A percentile compares a stretch with the other conserved stretches of the same genome.
phyloP scores from a whole-genome alignment of 805 yeast species.

The Saturnispora gosingensis region DNA sequence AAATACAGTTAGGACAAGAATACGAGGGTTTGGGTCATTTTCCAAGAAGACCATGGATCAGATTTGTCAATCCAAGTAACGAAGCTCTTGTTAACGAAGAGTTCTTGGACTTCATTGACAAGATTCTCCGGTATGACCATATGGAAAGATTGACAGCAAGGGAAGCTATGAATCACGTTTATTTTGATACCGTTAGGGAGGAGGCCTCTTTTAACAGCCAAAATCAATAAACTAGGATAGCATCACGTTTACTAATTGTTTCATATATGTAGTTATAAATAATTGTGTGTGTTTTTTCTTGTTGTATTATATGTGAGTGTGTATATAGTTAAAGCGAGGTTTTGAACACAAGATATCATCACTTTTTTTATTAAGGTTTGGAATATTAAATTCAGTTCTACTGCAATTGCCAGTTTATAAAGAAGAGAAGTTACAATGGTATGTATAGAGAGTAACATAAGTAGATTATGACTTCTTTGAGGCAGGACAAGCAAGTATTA shows the following conservation, averaged over 20 bases:
- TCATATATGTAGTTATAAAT: background rate
- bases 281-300: background rate
- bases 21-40: conserved; percentile 70
- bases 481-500: background rate
- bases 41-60: conserved; percentile 78
- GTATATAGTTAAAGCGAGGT: background rate
- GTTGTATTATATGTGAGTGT: background rate
- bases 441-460: background rate
- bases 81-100: conserved; percentile 59
- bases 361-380: background rate
- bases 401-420: background rate
- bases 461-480: background rate
- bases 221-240: background rate
- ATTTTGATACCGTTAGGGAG: conserved; percentile 27
- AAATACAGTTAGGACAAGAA: conserved; percentile 60
- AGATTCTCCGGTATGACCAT: conserved; percentile 76
- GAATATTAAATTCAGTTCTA: background rate
- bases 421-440: conserved; percentile 2
- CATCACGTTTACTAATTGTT: background rate
- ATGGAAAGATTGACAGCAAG: conserved; percentile 80
- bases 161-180: conserved; percentile 74
- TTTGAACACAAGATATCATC: background rate
- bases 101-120: conserved; percentile 73
- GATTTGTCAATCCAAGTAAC: conserved; percentile 65
- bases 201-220: background rate